These are phyloP conservation scores for Davidsoniella neocaledoniae DNA, from an alignment of 2,329 filamentous ascomycete species.

Conservation along the genomic window DNA sequence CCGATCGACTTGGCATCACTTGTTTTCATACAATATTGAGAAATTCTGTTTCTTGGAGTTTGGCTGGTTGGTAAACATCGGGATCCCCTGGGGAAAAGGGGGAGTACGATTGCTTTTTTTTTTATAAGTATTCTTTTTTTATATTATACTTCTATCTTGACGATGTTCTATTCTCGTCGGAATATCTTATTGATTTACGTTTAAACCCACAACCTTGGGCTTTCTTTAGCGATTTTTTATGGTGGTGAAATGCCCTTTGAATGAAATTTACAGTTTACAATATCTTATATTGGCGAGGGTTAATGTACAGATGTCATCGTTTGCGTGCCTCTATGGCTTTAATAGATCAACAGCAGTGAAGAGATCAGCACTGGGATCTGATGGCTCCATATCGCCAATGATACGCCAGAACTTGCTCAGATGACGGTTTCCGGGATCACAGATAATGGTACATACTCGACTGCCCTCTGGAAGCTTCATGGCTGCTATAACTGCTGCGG, in stretches of 20 bases:
- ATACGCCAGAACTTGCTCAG: constrained; percentile 73
- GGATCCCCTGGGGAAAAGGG: constrained; percentile 3
- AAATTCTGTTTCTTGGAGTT: constrained; percentile 1
- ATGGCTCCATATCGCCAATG: constrained; percentile 50
- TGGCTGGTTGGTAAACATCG: constrained; percentile 8
- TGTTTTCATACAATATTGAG: neutral
- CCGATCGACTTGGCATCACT: neutral
- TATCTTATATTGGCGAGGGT: neutral
- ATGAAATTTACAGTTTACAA: neutral
- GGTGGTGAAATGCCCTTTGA: neutral
- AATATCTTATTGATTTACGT: neutral
- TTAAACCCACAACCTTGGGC: constrained; percentile 32
- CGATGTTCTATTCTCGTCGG: neutral
- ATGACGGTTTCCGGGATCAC: constrained; percentile 68
- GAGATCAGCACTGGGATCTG: constrained; percentile 38
- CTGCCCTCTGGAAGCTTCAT: constrained; percentile 43
- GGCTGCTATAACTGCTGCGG: constrained; percentile 55
- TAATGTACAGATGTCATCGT: neutral
- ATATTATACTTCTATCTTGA: neutral
- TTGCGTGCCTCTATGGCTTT: neutral
- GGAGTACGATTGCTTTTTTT: constrained; percentile 6
- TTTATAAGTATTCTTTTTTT: neutral
- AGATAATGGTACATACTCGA: constrained; percentile 66
- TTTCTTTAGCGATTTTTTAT: neutral
- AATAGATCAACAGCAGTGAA: constrained; percentile 32